Percentiles rank a stretch among this genome's conserved stretches.
Conservation (phyloP, 2,329 filamentous ascomycete genomes). For the Paecilomyces formosus region DNA sequence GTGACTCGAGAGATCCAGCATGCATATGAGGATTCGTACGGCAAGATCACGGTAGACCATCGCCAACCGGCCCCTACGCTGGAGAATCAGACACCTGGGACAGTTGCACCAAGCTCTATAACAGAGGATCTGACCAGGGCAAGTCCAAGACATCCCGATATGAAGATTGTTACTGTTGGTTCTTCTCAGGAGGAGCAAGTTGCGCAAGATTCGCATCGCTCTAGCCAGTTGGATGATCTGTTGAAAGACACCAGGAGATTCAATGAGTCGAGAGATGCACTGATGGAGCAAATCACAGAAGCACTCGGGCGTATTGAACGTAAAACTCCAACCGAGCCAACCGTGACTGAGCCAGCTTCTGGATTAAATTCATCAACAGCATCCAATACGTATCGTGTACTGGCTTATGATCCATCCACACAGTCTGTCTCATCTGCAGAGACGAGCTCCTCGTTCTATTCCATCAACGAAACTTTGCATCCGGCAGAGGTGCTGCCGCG, state of each 20-base stretch:
- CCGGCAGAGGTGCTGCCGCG: conserved; percentile 28
- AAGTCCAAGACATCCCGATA: neutral
- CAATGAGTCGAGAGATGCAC: conserved; percentile 1
- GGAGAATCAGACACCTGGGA: conserved; percentile 1
- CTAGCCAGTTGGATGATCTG: neutral
- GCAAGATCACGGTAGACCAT: conserved; percentile 9
- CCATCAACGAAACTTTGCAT: conserved; percentile 13
- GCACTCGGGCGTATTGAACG: conserved; percentile 4
- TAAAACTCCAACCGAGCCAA: conserved; percentile 5
- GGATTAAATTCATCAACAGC: neutral
- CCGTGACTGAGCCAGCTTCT: neutral
- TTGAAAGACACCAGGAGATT: conserved; percentile 2
- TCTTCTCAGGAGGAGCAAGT: neutral
- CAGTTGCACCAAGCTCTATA: neutral
- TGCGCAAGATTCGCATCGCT: neutral
- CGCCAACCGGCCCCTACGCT: conserved; percentile 1
- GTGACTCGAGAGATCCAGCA: conserved; percentile 11
- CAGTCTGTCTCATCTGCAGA: conserved; percentile 22
- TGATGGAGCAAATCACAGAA: conserved; percentile 4
- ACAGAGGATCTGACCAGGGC: neutral
- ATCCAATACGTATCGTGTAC: conserved; percentile 22
- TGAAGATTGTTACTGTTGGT: neutral
- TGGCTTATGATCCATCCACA: conserved; percentile 29
- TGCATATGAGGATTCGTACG: conserved; percentile 17
- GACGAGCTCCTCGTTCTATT: conserved; percentile 23